A percentile compares a stretch with the other conserved stretches of the same genome.
These are phyloP conservation scores for Saturnispora diversa DNA, from an alignment of 805 yeast genomes.

Conservation along the genomic window DNA sequence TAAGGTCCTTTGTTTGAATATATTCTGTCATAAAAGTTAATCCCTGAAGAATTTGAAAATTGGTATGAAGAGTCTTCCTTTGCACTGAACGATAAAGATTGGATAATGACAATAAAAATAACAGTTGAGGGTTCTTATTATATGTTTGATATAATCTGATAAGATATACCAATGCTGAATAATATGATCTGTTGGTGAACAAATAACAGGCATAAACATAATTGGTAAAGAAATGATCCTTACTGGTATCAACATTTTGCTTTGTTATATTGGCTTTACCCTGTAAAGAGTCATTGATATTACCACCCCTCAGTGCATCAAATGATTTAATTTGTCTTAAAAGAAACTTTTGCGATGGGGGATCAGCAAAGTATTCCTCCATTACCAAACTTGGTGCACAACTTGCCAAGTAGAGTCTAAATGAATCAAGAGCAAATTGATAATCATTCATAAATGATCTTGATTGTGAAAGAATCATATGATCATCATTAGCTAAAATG, in stretches of 20 bases:
- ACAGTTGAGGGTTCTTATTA: constrained; percentile 70
- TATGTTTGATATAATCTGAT: constrained; percentile 59
- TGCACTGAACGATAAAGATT: constrained; percentile 90
- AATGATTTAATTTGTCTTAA: constrained; percentile 84
- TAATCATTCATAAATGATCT: constrained; percentile 57
- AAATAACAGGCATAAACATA: constrained; percentile 74
- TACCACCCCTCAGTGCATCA: constrained; percentile 53
- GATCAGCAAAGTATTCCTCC: constrained; percentile 45
- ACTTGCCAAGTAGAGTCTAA: constrained; percentile 58
- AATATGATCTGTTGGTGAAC: constrained; percentile 73
- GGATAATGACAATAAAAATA: constrained; percentile 66
- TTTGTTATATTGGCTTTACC: constrained; percentile 76
- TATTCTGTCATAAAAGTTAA: constrained; percentile 72
- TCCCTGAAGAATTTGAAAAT: constrained; percentile 82
- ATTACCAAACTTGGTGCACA: constrained; percentile 21
- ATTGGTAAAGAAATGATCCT: constrained; percentile 53
- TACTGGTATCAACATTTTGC: constrained; percentile 35
- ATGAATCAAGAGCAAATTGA: constrained; percentile 67
- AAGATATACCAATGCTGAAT: constrained; percentile 73
- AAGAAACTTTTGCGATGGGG: constrained; percentile 84
- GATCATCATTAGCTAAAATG: constrained; percentile 38
- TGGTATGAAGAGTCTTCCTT: constrained; percentile 77
- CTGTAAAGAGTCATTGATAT: constrained; percentile 33
- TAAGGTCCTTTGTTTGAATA: constrained; percentile 33
- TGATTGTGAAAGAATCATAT: constrained; percentile 46